Evolutionary conservation across 345 rosid genomes (phyloP).

Genomic region (Raphanus sativus): DNA sequence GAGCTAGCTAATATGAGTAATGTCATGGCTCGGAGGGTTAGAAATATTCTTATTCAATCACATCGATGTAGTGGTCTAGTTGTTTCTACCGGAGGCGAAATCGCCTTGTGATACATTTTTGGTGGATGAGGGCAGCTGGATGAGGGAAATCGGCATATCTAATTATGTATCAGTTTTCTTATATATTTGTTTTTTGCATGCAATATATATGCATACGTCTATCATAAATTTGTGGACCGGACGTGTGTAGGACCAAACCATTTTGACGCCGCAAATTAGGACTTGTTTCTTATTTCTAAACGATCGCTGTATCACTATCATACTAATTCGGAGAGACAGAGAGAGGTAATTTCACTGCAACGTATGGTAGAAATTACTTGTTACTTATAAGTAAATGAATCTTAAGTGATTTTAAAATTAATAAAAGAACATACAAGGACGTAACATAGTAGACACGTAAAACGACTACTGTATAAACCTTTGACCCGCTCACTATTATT

Average conservation of each 20-base stretch:
- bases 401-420: not conserved
- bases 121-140: no score
- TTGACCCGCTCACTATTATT: constrained; percentile 23
- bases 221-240: constrained; percentile 28
- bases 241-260: constrained; percentile 26
- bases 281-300: constrained; percentile 1
- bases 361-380: constrained; percentile 16
- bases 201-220: not conserved
- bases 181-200: not conserved
- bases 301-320: not conserved
- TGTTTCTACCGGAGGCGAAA: no score
- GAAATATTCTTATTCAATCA: no score
- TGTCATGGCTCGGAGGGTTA: not conserved
- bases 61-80: no score
- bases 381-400: not conserved
- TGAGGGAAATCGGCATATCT: no score
- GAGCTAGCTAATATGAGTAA: not conserved
- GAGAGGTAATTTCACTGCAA: constrained; percentile 1
- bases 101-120: no score
- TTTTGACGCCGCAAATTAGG: constrained; percentile 36
- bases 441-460: constrained; percentile 12
- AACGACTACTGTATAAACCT: not conserved
- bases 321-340: constrained; percentile 4
- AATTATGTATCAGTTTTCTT: not conserved
- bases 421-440: not conserved